These are phyloP conservation scores for Rhizopogon vinicolor DNA, from an alignment of 768 basidiomycete genomes.

Conservation along the genomic window DNA sequence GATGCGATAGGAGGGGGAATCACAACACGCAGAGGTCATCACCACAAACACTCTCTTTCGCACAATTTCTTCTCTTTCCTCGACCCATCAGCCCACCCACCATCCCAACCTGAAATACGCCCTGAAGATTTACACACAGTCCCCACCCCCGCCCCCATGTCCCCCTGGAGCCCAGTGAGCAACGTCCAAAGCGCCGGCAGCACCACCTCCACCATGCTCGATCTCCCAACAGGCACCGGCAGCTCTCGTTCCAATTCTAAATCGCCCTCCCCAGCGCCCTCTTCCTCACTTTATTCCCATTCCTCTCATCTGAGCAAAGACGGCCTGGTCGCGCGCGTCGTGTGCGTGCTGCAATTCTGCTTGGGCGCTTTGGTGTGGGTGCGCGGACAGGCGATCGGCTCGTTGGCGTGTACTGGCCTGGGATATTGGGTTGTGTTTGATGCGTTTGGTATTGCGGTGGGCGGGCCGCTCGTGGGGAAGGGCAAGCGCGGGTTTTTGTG, in stretches of 20 bases:
- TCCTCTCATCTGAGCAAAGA: constrained; percentile 2
- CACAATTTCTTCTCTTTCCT: constrained; percentile 97
- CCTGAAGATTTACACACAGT: constrained; percentile 45
- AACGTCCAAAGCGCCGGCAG: neutral
- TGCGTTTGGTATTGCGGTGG: constrained; percentile 67
- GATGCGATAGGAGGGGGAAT: constrained; percentile 15
- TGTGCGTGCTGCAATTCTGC: constrained; percentile 40
- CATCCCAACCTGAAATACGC: constrained; percentile 9
- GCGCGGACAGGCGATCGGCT: constrained; percentile 82
- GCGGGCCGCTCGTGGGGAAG: constrained; percentile 16
- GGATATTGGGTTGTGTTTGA: constrained; percentile 98
- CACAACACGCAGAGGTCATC: constrained; percentile 55
- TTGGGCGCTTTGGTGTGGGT: constrained; percentile 84
- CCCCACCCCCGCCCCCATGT: constrained; percentile 57
- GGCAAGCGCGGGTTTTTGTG: constrained; percentile 54
- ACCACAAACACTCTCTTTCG: constrained; percentile 92
- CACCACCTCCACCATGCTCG: neutral
- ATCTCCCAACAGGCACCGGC: neutral
- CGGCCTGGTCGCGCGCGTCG: constrained; percentile 16
- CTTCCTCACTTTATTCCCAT: neutral
- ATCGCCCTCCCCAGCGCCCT: constrained; percentile 11
- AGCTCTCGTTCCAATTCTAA: constrained; percentile 17
- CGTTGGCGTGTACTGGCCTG: constrained; percentile 81
- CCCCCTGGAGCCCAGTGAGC: constrained; percentile 54
- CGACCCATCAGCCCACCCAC: constrained; percentile 48